Evolutionary conservation across 2,329 filamentous ascomycete genomes (phyloP).

Genomic region (Gaeumannomyces tritici): DNA sequence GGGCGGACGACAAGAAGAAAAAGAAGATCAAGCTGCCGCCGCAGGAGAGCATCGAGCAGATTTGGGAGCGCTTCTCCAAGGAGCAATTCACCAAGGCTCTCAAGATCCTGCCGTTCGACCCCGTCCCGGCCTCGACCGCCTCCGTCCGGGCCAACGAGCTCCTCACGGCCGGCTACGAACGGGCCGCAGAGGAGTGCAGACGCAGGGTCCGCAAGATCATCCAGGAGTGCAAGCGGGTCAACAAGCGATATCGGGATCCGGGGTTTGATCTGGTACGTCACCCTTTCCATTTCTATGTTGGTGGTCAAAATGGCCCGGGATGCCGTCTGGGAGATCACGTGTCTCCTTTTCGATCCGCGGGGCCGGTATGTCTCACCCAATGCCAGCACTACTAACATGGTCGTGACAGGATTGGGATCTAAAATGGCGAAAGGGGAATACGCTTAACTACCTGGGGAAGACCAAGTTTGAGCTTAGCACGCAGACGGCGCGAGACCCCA

Average conservation of each 20-base stretch:
- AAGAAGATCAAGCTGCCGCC: slow-evolving; percentile 49
- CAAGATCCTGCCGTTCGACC: slow-evolving; percentile 54
- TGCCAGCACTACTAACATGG: neutral
- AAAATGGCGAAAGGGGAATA: slow-evolving; percentile 51
- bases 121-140: slow-evolving; percentile 40
- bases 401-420: slow-evolving; percentile 53
- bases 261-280: slow-evolving; percentile 46
- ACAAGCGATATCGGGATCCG: slow-evolving; percentile 69
- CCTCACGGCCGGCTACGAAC: slow-evolving; percentile 49
- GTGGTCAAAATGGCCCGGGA: neutral
- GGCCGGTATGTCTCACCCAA: no score
- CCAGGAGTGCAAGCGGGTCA: slow-evolving; percentile 59
- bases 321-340: neutral
- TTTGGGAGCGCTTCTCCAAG: slow-evolving; percentile 53
- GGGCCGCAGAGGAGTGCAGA: slow-evolving; percentile 53
- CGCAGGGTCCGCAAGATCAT: slow-evolving; percentile 53
- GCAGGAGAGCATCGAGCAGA: slow-evolving; percentile 56
- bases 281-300: neutral
- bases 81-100: slow-evolving; percentile 57
- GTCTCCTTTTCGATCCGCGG: neutral
- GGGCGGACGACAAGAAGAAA: slow-evolving; percentile 39
- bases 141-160: slow-evolving; percentile 49
- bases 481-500: slow-evolving; percentile 34
- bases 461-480: slow-evolving; percentile 41
- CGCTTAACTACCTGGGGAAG: slow-evolving; percentile 41